Percentiles rank a stretch among this genome's conserved stretches.
Evolutionary conservation across 176 grass and related monocot genomes (phyloP).

Genomic region (Pontederia paniculata): DNA sequence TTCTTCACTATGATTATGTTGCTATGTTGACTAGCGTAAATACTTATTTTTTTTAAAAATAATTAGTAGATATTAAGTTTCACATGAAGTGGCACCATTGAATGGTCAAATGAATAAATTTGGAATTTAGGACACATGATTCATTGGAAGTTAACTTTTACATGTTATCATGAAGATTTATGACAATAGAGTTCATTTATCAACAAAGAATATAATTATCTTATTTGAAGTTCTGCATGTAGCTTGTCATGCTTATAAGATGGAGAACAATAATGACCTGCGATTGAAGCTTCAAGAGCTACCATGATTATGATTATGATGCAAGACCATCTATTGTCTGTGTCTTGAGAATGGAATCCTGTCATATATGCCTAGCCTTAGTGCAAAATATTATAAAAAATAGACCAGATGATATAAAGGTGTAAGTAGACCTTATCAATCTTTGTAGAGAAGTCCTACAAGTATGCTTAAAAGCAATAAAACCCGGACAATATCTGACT

Average conservation of each 20-base stretch:
- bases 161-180: conserved; percentile 98
- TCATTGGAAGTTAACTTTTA: conserved; percentile 19
- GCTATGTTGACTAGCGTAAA: neutral
- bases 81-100: neutral
- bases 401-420: conserved; percentile 33
- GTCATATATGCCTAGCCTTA: conserved; percentile 71
- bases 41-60: neutral
- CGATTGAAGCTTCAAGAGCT: conserved; percentile 84
- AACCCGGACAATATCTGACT: conserved; percentile 31
- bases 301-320: conserved; percentile 97
- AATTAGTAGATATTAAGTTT: neutral
- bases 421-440: conserved; percentile 56
- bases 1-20: too few relatives aligned
- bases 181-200: conserved; percentile 73
- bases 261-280: conserved; percentile 78
- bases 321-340: conserved; percentile 78
- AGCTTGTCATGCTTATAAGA: conserved; percentile 82
- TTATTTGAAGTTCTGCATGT: conserved; percentile 95
- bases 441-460: conserved; percentile 86
- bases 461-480: conserved; percentile 70
- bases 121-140: neutral
- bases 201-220: conserved; percentile 61
- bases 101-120: conserved; percentile 7
- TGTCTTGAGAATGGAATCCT: conserved; percentile 95
- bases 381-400: conserved; percentile 75